Evolutionary conservation across 352 stramenopile genomes (phyloP).

Genomic region (Phytophthora lateralis): DNA sequence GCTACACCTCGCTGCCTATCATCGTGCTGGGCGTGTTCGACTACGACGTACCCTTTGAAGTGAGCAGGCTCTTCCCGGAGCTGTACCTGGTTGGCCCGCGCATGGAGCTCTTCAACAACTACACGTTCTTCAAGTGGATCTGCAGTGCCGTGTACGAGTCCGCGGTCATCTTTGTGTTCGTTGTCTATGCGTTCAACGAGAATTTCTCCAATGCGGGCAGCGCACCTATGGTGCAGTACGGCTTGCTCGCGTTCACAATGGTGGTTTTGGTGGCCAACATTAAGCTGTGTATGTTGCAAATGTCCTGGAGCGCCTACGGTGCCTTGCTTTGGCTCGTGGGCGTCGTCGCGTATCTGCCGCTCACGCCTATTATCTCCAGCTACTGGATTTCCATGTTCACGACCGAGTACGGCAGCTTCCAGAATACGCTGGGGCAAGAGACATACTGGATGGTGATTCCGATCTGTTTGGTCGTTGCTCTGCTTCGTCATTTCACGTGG

Average conservation of each 20-base stretch:
- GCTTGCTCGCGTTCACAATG: slow-evolving; percentile 92
- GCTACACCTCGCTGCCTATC: slow-evolving; percentile 94
- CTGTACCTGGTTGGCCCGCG: slow-evolving; percentile 77
- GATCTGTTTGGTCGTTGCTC: slow-evolving; percentile 51
- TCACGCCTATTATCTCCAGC: slow-evolving; percentile 66
- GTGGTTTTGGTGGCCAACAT: slow-evolving; percentile 94
- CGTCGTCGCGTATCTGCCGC: slow-evolving; percentile 68
- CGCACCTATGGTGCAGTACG: slow-evolving; percentile 91
- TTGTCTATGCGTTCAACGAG: slow-evolving; percentile 76
- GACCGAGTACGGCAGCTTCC: slow-evolving; percentile 73
- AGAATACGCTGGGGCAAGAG: slow-evolving; percentile 69
- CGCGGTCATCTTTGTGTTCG: slow-evolving; percentile 71
- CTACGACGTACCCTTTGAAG: slow-evolving; percentile 78
- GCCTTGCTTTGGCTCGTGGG: slow-evolving; percentile 61
- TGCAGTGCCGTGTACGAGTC: slow-evolving; percentile 76
- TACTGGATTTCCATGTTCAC: slow-evolving; percentile 68
- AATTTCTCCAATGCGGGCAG: slow-evolving; percentile 80
- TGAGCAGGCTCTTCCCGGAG: slow-evolving; percentile 68
- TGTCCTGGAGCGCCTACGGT: slow-evolving; percentile 72
- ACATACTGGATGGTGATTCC: slow-evolving; percentile 79
- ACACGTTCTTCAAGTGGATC: slow-evolving; percentile 88
- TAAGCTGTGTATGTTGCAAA: slow-evolving; percentile 88
- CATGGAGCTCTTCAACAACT: slow-evolving; percentile 85
- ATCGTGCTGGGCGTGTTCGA: slow-evolving; percentile 78
- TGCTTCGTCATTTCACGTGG: slow-evolving; percentile 77